phyloP scores from a whole-genome alignment of 2,329 filamentous ascomycete genomes.

The Penicillium palitans region DNA sequence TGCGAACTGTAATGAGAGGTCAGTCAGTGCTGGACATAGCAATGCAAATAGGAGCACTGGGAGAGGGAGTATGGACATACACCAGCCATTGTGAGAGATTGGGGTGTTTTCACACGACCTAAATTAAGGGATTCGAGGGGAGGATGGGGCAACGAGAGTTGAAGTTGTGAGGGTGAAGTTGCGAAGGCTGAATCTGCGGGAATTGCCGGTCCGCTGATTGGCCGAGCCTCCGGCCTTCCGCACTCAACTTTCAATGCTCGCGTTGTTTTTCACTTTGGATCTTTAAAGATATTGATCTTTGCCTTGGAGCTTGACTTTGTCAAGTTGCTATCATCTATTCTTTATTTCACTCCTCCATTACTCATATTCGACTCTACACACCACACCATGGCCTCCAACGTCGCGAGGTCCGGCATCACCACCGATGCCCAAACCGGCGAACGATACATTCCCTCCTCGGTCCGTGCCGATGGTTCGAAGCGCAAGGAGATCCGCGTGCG shows the following conservation, averaged over 20 bases:
- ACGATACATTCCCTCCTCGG: slow-evolving; percentile 84
- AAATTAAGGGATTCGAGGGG: neutral
- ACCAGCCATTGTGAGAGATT: slow-evolving; percentile 56
- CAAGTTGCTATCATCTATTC: neutral
- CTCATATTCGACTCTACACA: neutral
- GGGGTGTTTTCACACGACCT: slow-evolving; percentile 23
- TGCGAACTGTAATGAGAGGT: slow-evolving; percentile 46
- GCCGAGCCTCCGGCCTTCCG: slow-evolving; percentile 32
- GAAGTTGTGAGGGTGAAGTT: slow-evolving; percentile 34
- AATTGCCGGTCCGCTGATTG: slow-evolving; percentile 44
- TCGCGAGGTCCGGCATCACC: slow-evolving; percentile 64
- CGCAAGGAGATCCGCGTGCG: slow-evolving; percentile 91
- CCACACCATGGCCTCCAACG: slow-evolving; percentile 19
- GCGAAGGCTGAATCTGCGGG: slow-evolving; percentile 37
- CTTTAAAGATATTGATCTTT: slow-evolving; percentile 3
- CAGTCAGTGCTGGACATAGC: slow-evolving; percentile 36
- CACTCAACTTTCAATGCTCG: slow-evolving; percentile 11
- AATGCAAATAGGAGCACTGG: slow-evolving; percentile 25
- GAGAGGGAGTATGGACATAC: slow-evolving; percentile 16
- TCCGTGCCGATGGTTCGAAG: slow-evolving; percentile 83
- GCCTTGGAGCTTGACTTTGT: slow-evolving; percentile 6
- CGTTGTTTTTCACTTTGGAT: slow-evolving; percentile 13
- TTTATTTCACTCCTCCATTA: neutral
- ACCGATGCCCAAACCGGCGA: slow-evolving; percentile 73
- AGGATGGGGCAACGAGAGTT: slow-evolving; percentile 15